Evolutionary conservation across 2,329 filamentous ascomycete species (phyloP).

Genomic region (Claviceps lovelessii): DNA sequence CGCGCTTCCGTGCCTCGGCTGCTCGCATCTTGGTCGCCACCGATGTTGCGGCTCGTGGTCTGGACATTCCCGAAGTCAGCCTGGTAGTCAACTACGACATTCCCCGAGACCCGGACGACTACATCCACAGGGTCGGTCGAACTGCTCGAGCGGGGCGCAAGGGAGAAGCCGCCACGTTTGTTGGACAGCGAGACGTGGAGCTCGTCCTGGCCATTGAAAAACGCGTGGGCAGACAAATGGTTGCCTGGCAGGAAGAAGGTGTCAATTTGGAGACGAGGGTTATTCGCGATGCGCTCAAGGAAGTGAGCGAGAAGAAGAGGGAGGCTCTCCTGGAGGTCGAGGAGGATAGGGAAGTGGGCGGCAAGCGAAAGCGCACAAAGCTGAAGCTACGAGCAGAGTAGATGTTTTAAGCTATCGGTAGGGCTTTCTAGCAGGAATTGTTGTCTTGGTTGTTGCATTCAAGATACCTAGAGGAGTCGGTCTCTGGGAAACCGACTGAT

Average conservation of each 20-base stretch:
- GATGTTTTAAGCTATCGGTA: too few relatives aligned
- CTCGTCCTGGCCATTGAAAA: slow-evolving; percentile 81
- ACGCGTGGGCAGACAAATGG: slow-evolving; percentile 67
- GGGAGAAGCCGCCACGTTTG: slow-evolving; percentile 73
- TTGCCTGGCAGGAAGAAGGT: slow-evolving; percentile 72
- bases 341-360: slow-evolving; percentile 77
- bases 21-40: slow-evolving; percentile 87
- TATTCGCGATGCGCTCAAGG: slow-evolving; percentile 68
- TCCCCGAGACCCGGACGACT: slow-evolving; percentile 90
- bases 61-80: slow-evolving; percentile 86
- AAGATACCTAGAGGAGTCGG: too few relatives aligned
- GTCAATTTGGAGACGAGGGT: slow-evolving; percentile 91
- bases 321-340: slow-evolving; percentile 85
- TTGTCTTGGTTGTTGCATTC: too few relatives aligned
- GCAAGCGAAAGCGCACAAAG: slow-evolving; percentile 57
- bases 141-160: slow-evolving; percentile 80
- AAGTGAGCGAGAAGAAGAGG: slow-evolving; percentile 89
- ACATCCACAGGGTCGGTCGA: slow-evolving; percentile 90
- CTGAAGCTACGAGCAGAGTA: slow-evolving; percentile 34
- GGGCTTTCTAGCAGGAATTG: too few relatives aligned
- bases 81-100: slow-evolving; percentile 93
- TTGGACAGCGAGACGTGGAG: slow-evolving; percentile 86
- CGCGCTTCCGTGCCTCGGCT: slow-evolving; percentile 77
- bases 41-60: slow-evolving; percentile 83
- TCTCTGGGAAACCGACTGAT: too few relatives aligned